Evolutionary conservation across 2,329 filamentous ascomycete genomes (phyloP), one percentile per base, ranked within the genome.

Genomic region (Diaporthe nobilis): DNA sequence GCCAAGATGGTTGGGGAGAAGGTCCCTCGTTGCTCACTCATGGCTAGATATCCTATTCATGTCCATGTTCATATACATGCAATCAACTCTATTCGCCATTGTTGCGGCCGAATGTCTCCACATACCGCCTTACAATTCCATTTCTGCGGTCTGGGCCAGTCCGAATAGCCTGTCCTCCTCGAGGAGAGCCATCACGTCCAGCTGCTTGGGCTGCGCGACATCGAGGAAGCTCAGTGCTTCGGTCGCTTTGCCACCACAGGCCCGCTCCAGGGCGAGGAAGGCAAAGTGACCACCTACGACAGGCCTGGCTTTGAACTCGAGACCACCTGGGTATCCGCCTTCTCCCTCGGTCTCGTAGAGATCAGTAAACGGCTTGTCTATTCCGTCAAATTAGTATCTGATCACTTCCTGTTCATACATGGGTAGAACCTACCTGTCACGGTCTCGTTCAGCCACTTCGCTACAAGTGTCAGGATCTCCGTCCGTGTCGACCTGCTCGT

Each of bases 231-330:
- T 80, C 75, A 94, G 84, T 0, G 89, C 91, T 28, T 89, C 86
- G 79, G 90, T 87, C 4, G 93, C 93, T 78, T 88, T 88, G 3
- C 94, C 94, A 2, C 90, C 92, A 85, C 95, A 97, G 34, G 94
- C 94, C 80, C 93, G 89, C 84, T 95, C 93, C 61, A 97, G 85
- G n/a, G 94, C 93, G 82, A 98, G 86, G 81, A 95, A 95, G 2
- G 94, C 93, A 87, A 97, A 98, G 85, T 97, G 94, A 0, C 94
- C 95, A 20, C 95, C 95, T 22, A 96, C 92, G 6, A 97, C 95
- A 1, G 95, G 95, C 57, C 95, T 86, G 2, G 95, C 95, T 84
- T 94, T 95, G 87, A 98, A 97, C 72, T 89, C 88, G 20, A 93
- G 90, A 0, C 92, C 92, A 15, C 55, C 73, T 0, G 94, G 94